Base-by-base conservation (phyloP, 192 early-diverging fungal genomes). In the Backusella sp. region DNA sequence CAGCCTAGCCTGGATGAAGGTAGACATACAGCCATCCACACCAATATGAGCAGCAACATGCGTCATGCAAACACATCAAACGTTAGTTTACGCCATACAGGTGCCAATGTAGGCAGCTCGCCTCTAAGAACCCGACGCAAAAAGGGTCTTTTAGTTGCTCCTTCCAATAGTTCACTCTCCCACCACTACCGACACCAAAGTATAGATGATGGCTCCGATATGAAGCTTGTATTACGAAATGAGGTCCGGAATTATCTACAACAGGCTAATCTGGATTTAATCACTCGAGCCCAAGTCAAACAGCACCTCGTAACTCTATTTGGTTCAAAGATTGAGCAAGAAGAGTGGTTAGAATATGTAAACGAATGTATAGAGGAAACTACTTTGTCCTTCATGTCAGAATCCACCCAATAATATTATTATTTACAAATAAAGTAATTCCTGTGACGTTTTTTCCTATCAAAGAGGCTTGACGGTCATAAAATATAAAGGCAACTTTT, bases 251-350 rank as follows among this genome's bases (percentile, higher is more conserved):
- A n/a, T 17, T 83, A 77, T 71, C 52, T 83, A 11, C 68, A 68
- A 4, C 44, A 73, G 32, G 77, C 73, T 21, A 76, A 83, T 67
- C 41, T 83, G 1, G 73, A 74, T 34, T 56, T 59, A 23, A 79
- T 72, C 17, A 83, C 82, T 11, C 81, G 81, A n/a, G 70, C 77
- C 0, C 74, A 82, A 62, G 81, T 82, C 39, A 82, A 78, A 5
- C 59, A 79, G 3, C 81, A 82, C 74, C 44, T 82, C 17, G 53
- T 70, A 4, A 41, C 28, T n/a, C 34, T 70, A 44, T 73, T 82
- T 56, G 77, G 81, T 7, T 74, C 56, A 44, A 39, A 66, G 17
- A 70, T 66, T 8, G 66, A 77, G 8, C 77, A 82, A 11, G 70
- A 62, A 14, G 36, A 68, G 19, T 36, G 32, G 67, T n/a, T 68